Percentiles rank a stretch among this genome's conserved stretches.
phyloP scores from a whole-genome alignment of 1,139 yeast species.

The Diutina pseudorugosa region DNA sequence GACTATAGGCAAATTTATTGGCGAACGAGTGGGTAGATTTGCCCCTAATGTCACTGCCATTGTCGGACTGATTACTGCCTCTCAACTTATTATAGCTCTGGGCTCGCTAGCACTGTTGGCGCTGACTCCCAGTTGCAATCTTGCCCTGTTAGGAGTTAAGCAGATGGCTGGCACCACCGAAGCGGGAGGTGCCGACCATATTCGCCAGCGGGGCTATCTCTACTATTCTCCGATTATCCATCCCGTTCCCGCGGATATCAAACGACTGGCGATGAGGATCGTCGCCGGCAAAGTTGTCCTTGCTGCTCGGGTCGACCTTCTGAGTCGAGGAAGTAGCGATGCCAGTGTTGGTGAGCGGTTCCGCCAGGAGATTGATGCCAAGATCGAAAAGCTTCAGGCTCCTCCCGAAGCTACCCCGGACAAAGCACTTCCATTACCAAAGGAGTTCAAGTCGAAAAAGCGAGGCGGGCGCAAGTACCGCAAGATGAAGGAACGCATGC shows the following conservation, averaged over 20 bases:
- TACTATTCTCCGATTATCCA: slow-evolving; percentile 42
- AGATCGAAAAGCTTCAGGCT: slow-evolving; percentile 58
- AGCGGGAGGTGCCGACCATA: slow-evolving; percentile 16
- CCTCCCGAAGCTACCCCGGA: slow-evolving; percentile 64
- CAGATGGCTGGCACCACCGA: slow-evolving; percentile 28
- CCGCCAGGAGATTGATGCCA: slow-evolving; percentile 44
- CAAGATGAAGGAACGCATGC: slow-evolving; percentile 70
- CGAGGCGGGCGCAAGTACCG: slow-evolving; percentile 80
- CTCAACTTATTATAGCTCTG: slow-evolving; percentile 56
- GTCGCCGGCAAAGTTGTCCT: slow-evolving; percentile 69
- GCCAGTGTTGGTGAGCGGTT: slow-evolving; percentile 50
- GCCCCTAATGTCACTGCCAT: slow-evolving; percentile 77
- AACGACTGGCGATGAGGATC: slow-evolving; percentile 65
- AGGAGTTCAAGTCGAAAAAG: slow-evolving; percentile 64
- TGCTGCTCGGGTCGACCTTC: slow-evolving; percentile 72
- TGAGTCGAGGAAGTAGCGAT: slow-evolving; percentile 25
- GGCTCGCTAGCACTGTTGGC: slow-evolving; percentile 69
- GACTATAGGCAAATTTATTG: slow-evolving; percentile 40
- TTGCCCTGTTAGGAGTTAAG: slow-evolving; percentile 67
- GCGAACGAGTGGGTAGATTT: slow-evolving; percentile 40
- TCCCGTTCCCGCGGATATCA: slow-evolving; percentile 42
- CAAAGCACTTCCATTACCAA: slow-evolving; percentile 78
- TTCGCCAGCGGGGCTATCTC: slow-evolving; percentile 55
- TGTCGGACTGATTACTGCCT: slow-evolving; percentile 62
- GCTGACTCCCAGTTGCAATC: slow-evolving; percentile 68